Evolutionary conservation across 768 basidiomycete genomes (phyloP), one percentile per base, ranked within the genome.

Genomic region (Mycena capillaripes): DNA sequence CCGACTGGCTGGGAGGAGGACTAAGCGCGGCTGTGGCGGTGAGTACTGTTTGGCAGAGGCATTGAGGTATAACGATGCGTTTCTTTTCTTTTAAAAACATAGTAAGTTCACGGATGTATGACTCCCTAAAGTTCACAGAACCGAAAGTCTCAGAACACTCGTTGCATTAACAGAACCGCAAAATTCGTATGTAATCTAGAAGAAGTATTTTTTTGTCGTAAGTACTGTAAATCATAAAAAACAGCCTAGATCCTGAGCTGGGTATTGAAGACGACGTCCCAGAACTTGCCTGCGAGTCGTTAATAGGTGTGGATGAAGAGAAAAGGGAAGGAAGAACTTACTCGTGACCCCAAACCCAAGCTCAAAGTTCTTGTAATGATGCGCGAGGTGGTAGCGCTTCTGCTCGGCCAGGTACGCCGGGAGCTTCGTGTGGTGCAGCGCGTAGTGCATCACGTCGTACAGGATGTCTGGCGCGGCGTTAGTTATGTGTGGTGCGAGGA

Each of bases 291-390:
- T 93, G 69, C 3, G 63, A 65, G 29, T 16, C 29, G 50, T 55
- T 6, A 34, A 44, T 27, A 63, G 70, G 56, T 50, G 42, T 2
- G 42, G 21, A 11, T 50, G 66, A 50, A 46, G 10, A 50, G 27
- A 23, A 44, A 27, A 3, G 40, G 25, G 23, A 29, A 27, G 34
- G 25, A 34, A 44, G 19, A 17, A 83, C 90, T 62, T 77, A 94
- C 95, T 96, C 9, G 97, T 98, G 14, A 99, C 97, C 36, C 97
- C 97, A 79, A 97, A 99, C 21, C 97, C 97, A 52, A 99, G 93
- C 79, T 98, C 96, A 80, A 96, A 97, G 85, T 98, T 97, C 84
- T 98, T 98, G 87, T 97, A 98, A 81, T 98, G 97, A 79, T 98
- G 97, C 9, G 96, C 97, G 73, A 99, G 89, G 78, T 99, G 98